Evolutionary conservation across 495 filamentous ascomycete genomes (phyloP).

Genomic region (Xylaria venustula): DNA sequence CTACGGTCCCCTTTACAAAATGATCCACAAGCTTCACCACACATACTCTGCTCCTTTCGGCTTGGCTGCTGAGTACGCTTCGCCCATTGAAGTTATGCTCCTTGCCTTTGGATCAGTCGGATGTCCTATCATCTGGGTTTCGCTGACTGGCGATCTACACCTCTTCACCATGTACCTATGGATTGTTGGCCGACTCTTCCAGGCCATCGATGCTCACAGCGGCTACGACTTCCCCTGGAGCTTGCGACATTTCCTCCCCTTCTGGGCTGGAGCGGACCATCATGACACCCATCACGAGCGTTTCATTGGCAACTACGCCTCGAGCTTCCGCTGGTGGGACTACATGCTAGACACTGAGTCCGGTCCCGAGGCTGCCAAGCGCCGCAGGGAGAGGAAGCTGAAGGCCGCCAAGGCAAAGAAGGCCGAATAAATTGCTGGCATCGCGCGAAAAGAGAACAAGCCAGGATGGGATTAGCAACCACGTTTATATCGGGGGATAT

Average conservation of each 20-base stretch:
- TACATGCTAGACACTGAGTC: slow-evolving; percentile 90
- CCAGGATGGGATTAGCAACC: background rate
- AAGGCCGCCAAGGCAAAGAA: slow-evolving; percentile 63
- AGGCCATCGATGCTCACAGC: slow-evolving; percentile 95
- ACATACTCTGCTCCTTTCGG: slow-evolving; percentile 97
- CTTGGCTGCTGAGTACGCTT: slow-evolving; percentile 94
- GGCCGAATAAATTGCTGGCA: slow-evolving; percentile 47
- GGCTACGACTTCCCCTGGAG: slow-evolving; percentile 99
- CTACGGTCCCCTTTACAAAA: slow-evolving; percentile 91
- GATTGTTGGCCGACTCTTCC: slow-evolving; percentile 91
- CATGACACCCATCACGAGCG: slow-evolving; percentile 96
- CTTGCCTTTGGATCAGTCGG: slow-evolving; percentile 91
- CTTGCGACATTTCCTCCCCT: slow-evolving; percentile 90
- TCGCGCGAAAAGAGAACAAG: background rate
- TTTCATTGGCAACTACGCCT: slow-evolving; percentile 97
- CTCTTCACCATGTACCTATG: slow-evolving; percentile 97
- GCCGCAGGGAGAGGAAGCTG: slow-evolving; percentile 75
- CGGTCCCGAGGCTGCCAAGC: slow-evolving; percentile 80
- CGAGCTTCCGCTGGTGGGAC: slow-evolving; percentile 99
- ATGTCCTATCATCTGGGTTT: slow-evolving; percentile 80
- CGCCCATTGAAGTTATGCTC: slow-evolving; percentile 95
- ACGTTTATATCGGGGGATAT: background rate
- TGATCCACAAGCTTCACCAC: slow-evolving; percentile 98
- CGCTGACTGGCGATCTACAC: slow-evolving; percentile 80
- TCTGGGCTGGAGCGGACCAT: slow-evolving; percentile 97